A percentile compares a stretch with the other conserved stretches of the same genome.
These are phyloP conservation scores for Bruguiera gymnorhiza DNA, from an alignment of 345 rosid genomes.

Conservation along the genomic window DNA sequence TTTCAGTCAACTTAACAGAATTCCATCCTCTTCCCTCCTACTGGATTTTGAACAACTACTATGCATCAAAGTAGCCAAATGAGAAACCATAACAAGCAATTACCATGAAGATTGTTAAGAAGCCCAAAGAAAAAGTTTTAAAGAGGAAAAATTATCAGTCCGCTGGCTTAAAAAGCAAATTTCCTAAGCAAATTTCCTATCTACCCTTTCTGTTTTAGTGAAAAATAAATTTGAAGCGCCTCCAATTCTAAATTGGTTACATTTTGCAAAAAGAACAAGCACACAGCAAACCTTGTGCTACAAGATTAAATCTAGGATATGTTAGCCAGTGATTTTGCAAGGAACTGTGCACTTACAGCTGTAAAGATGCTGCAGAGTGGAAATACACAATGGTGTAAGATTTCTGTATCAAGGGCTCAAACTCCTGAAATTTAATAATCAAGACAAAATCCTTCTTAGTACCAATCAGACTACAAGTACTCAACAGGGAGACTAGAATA, in stretches of 20 bases:
- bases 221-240: background rate
- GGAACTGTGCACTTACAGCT: constrained; percentile 58
- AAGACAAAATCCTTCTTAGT: constrained; percentile 1
- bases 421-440: constrained; percentile 61
- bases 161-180: no score
- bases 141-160: no score
- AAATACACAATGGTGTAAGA: constrained; percentile 87
- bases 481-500: background rate
- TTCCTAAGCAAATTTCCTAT: no score
- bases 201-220: background rate
- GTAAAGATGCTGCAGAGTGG: constrained; percentile 93
- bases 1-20: constrained; percentile 1
- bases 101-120: background rate
- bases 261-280: background rate
- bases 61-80: background rate
- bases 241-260: background rate
- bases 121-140: background rate
- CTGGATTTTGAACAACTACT: background rate
- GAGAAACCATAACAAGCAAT: background rate
- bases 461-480: background rate
- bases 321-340: constrained; percentile 2
- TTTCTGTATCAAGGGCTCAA: constrained; percentile 94
- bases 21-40: background rate
- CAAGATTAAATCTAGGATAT: no score
- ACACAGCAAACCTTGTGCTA: no score